Base-by-base conservation (phyloP, 1,139 yeast genomes). In the Geotrichum reessii region DNA sequence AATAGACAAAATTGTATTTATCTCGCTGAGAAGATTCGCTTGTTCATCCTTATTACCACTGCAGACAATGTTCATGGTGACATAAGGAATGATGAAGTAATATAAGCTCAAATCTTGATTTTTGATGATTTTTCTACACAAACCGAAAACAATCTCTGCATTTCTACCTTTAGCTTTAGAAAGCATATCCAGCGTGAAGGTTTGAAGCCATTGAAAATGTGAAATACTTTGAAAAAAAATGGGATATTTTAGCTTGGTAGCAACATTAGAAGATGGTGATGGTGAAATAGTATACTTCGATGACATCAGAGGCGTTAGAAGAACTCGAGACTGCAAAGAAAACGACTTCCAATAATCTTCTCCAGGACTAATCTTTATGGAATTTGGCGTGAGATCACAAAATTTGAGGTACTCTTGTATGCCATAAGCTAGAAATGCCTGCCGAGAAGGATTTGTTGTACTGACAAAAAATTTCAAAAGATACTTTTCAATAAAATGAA, bases 391-490 rank as follows among this genome's bases (percentile, higher is more conserved):
- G 40, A 88, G 73, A 1, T 82, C 83, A 69, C 93, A 79, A 12
- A 85, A 81, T 62, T 83, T 83, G 56, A 93, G 73, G 54, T 87
- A 85, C 64, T 89, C 95, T 69, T 95, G 99, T 81, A 95, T 89
- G 0, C 95, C 89, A 71, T 82, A 87, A 0, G 97, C 97, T 42
- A 92, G 79, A 68, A 86, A 88, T 62, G 88, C 78, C 69, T 95
- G 99, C 56, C 85, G 83, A 27, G 83, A 82, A 0, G 99, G 97
- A 68, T 91, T 91, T 52, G 86, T 87, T 0, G 97, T 86, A 0
- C 97, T 91, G 83, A 95, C 86, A 70, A 91, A 92, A 1, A 90
- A 82, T 50, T 87, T 88, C 9, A 92, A 86, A 19, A 95, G 76
- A 63, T 83, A 79, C 56, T 81, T 80, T 63, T 88, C 87, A 53